Percentiles rank a stretch among this genome's conserved stretches.
These are phyloP conservation scores for Syzygium aromaticum DNA, from an alignment of 345 rosid genomes.

Conservation along the genomic window DNA sequence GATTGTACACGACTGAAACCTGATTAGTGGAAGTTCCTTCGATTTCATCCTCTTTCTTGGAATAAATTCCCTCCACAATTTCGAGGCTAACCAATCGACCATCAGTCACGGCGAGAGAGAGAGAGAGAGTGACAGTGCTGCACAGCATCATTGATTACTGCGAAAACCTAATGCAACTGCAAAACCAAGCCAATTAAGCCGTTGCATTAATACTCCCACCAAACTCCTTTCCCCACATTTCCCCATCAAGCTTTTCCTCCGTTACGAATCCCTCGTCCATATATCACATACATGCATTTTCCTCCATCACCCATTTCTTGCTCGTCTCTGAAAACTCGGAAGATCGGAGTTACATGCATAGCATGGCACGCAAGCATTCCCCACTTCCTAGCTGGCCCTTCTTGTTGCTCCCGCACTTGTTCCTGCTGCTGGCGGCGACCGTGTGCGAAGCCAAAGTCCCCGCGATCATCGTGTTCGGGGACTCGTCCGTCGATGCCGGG, in stretches of 20 bases:
- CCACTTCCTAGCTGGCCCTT: not conserved
- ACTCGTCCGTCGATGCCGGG: conserved; percentile 48
- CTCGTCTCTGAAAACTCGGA: not conserved
- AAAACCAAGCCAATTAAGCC: not conserved
- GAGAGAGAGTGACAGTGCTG: not conserved
- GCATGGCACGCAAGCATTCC: not conserved
- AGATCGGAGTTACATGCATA: not conserved
- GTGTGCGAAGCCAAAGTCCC: conserved; percentile 16
- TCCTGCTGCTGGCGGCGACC: not conserved
- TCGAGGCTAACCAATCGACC: not conserved
- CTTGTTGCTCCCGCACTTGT: not conserved
- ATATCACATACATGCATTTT: not conserved
- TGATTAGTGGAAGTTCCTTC: not conserved
- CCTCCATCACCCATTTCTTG: not conserved
- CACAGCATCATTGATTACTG: not conserved
- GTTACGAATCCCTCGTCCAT: not conserved
- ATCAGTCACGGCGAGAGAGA: not conserved
- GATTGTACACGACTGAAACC: not conserved
- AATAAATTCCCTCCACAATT: not conserved
- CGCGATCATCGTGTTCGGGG: conserved; percentile 49
- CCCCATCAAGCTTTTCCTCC: no score
- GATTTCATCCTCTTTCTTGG: not conserved
- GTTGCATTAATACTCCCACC: not conserved
- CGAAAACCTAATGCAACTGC: not conserved
- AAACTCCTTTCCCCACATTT: not conserved